Percentiles rank a stretch among this genome's conserved stretches.
Conservation (phyloP, 139 green algal species). For the Tetraselmis striata region DNA sequence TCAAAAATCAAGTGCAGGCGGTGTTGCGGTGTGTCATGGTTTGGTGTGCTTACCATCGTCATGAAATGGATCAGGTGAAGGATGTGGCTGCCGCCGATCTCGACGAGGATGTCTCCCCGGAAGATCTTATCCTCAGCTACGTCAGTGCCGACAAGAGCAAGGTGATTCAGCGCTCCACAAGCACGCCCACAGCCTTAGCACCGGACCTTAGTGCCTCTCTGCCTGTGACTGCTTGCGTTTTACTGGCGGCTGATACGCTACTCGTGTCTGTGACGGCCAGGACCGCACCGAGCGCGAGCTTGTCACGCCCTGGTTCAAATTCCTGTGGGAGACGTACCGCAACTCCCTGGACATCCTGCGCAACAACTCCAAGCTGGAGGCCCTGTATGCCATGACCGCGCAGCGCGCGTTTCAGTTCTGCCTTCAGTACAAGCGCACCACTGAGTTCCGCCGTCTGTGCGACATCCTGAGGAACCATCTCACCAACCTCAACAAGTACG, state of each 20-base stretch:
- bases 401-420: slow-evolving; percentile 83
- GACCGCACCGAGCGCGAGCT: slow-evolving; percentile 92
- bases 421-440: slow-evolving; percentile 92
- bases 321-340: slow-evolving; percentile 98
- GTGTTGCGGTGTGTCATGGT: too few species aligned
- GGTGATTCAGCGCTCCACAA: slow-evolving; percentile 30
- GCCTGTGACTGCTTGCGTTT: too few species aligned
- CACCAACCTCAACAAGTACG: slow-evolving; percentile 85
- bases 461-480: slow-evolving; percentile 98
- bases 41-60: too few species aligned
- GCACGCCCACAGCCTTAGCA: too few species aligned
- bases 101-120: slow-evolving; percentile 87
- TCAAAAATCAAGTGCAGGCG: too few species aligned
- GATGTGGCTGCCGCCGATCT: slow-evolving; percentile 87
- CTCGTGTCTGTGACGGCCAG: slow-evolving; percentile 20
- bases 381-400: slow-evolving; percentile 87
- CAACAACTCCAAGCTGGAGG: slow-evolving; percentile 95
- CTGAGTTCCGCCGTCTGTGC: slow-evolving; percentile 96
- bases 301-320: slow-evolving; percentile 99
- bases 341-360: slow-evolving; percentile 93
- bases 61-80: too few species aligned
- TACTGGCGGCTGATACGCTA: slow-evolving; percentile 1
- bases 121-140: slow-evolving; percentile 97
- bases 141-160: slow-evolving; percentile 90
- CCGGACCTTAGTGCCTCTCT: too few species aligned